Conservation (phyloP, 2,329 filamentous ascomycete genomes). For the Dactylonectria macrodidyma region DNA sequence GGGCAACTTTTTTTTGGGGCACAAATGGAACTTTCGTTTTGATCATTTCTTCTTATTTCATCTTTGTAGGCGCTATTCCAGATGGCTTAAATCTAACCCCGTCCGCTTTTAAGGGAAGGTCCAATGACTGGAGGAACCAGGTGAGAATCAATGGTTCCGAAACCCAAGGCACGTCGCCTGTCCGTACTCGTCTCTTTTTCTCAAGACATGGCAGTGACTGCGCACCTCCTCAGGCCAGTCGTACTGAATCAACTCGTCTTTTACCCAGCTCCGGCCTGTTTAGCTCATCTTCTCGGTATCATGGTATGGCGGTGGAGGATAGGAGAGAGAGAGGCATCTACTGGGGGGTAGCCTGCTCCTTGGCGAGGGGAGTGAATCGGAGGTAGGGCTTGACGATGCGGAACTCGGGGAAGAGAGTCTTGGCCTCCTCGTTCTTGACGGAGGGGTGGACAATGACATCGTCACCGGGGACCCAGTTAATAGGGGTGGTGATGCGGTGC, state of each 20-base stretch:
- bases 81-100: slow-evolving; percentile 37
- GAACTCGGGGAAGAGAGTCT: slow-evolving; percentile 87
- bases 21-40: background rate
- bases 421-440: slow-evolving; percentile 87
- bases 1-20: no score
- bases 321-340: slow-evolving; percentile 24
- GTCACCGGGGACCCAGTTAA: slow-evolving; percentile 91
- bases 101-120: slow-evolving; percentile 9
- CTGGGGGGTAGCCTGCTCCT: slow-evolving; percentile 58
- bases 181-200: background rate
- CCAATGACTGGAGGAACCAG: slow-evolving; percentile 9
- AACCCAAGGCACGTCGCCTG: slow-evolving; percentile 4
- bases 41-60: slow-evolving; percentile 46
- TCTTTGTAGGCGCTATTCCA: slow-evolving; percentile 37
- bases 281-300: slow-evolving; percentile 45
- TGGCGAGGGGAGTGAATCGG: slow-evolving; percentile 78
- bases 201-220: background rate
- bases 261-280: slow-evolving; percentile 8
- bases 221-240: slow-evolving; percentile 23
- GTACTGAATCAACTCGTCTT: slow-evolving; percentile 33
- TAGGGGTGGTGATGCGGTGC: slow-evolving; percentile 89
- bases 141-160: slow-evolving; percentile 34
- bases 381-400: slow-evolving; percentile 80
- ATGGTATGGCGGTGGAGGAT: slow-evolving; percentile 30
- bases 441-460: slow-evolving; percentile 93